These are phyloP conservation scores for Amanita jacksonii DNA, from an alignment of 768 basidiomycete species.

Conservation along the genomic window DNA sequence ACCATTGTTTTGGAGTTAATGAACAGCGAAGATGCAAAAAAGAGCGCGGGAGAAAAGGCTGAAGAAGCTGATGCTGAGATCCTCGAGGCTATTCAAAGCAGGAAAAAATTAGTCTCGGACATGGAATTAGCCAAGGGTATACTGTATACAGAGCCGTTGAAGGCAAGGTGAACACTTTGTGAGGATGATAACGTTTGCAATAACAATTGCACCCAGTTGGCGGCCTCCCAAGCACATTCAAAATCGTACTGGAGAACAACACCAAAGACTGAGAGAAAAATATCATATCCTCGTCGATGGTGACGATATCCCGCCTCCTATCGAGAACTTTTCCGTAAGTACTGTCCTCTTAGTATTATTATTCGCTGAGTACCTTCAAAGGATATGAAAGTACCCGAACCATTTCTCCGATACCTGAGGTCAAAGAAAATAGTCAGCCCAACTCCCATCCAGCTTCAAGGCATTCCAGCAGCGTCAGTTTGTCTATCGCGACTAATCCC, in stretches of 20 bases:
- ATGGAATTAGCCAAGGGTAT: slow-evolving; percentile 92
- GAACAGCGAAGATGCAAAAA: slow-evolving; percentile 56
- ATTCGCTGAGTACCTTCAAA: slow-evolving; percentile 18
- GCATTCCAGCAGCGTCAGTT: slow-evolving; percentile 89
- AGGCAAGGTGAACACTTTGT: slow-evolving; percentile 50
- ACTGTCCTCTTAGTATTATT: slow-evolving; percentile 9
- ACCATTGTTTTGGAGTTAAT: slow-evolving; percentile 3
- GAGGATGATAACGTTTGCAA: slow-evolving; percentile 3
- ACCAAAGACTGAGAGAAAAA: slow-evolving; percentile 74
- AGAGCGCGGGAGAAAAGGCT: slow-evolving; percentile 76
- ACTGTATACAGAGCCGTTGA: slow-evolving; percentile 77
- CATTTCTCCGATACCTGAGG: slow-evolving; percentile 75
- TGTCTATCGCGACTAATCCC: slow-evolving; percentile 1
- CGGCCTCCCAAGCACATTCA: slow-evolving; percentile 76
- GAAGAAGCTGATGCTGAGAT: slow-evolving; percentile 89
- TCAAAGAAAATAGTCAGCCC: slow-evolving; percentile 78
- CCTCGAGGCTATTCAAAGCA: slow-evolving; percentile 81
- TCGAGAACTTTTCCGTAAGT: slow-evolving; percentile 72
- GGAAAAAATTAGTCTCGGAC: slow-evolving; percentile 87
- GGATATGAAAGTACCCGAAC: slow-evolving; percentile 98
- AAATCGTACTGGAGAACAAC: slow-evolving; percentile 56
- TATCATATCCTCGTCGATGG: slow-evolving; percentile 95
- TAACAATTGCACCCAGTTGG: slow-evolving; percentile 50
- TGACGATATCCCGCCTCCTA: slow-evolving; percentile 88
- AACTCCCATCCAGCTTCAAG: slow-evolving; percentile 96